These are phyloP conservation scores for Amanita phalloides DNA, from an alignment of 768 basidiomycete species.

Conservation along the genomic window DNA sequence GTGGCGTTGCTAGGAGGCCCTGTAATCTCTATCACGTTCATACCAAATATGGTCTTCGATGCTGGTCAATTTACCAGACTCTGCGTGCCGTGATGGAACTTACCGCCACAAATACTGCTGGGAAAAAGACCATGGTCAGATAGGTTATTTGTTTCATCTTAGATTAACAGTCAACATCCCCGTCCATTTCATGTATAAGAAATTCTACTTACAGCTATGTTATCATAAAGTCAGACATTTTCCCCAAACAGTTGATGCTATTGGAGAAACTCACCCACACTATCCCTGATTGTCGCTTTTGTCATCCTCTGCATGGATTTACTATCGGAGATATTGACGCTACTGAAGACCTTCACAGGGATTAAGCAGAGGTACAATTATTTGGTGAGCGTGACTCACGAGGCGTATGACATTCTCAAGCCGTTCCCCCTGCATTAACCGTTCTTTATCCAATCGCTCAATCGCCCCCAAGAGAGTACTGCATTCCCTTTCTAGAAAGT, in stretches of 20 bases:
- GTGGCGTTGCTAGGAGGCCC: slow-evolving; percentile 21
- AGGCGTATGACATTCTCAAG: slow-evolving; percentile 42
- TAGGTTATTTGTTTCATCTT: slow-evolving; percentile 52
- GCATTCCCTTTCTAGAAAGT: slow-evolving; percentile 33
- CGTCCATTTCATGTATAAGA: neutral
- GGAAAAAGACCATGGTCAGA: slow-evolving; percentile 51
- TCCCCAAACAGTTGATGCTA: neutral
- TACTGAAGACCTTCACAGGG: slow-evolving; percentile 29
- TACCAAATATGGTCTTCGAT: slow-evolving; percentile 42
- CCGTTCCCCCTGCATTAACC: slow-evolving; percentile 30
- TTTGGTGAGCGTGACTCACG: slow-evolving; percentile 12
- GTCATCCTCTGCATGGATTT: slow-evolving; percentile 30
- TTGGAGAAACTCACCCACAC: slow-evolving; percentile 11
- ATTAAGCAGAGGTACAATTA: neutral
- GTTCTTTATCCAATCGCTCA: slow-evolving; percentile 29
- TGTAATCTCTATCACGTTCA: slow-evolving; percentile 41
- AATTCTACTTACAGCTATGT: slow-evolving; percentile 9
- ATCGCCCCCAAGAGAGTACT: slow-evolving; percentile 37
- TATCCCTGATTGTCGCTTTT: slow-evolving; percentile 24
- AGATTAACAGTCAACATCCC: neutral
- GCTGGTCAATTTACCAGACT: neutral
- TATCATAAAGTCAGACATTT: neutral
- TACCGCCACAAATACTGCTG: slow-evolving; percentile 42
- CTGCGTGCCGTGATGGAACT: slow-evolving; percentile 5
- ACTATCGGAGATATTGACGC: slow-evolving; percentile 37